Evolutionary conservation across 345 rosid genomes (phyloP).

Genomic region (Combretum micranthum): DNA sequence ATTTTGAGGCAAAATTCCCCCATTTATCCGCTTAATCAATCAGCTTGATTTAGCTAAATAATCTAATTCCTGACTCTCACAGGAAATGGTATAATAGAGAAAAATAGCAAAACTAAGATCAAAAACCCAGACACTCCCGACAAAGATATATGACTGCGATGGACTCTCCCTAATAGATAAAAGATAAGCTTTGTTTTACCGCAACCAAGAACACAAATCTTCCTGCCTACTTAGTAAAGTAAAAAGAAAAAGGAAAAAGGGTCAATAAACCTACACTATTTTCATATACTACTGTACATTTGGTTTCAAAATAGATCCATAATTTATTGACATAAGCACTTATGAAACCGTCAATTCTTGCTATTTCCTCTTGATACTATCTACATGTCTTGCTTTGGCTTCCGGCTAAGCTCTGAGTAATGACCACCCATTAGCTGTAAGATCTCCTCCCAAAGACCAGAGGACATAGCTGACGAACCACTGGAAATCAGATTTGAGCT

Average conservation of each 20-base stretch:
- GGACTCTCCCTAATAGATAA: neutral
- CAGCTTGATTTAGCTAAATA: too few relatives aligned
- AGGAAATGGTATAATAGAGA: too few relatives aligned
- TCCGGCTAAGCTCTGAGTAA: slow-evolving; percentile 81
- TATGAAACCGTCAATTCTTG: neutral
- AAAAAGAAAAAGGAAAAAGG: slow-evolving; percentile 5
- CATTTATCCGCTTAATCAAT: too few relatives aligned
- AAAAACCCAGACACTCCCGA: too few relatives aligned
- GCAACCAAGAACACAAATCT: neutral
- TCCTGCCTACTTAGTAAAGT: slow-evolving; percentile 10
- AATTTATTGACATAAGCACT: neutral
- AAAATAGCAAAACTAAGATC: too few relatives aligned
- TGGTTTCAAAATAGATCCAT: slow-evolving; percentile 19
- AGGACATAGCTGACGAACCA: slow-evolving; percentile 28
- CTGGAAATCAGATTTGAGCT: slow-evolving; percentile 68
- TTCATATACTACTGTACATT: slow-evolving; percentile 43
- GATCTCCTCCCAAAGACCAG: slow-evolving; percentile 86
- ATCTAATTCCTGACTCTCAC: too few relatives aligned
- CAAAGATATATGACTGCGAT: neutral
- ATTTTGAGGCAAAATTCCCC: too few relatives aligned
- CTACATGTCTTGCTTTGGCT: slow-evolving; percentile 79
- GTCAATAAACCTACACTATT: slow-evolving; percentile 3
- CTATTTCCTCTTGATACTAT: neutral
- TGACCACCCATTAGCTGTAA: slow-evolving; percentile 89
- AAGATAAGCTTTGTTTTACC: neutral